Percentiles rank a stretch among this genome's conserved stretches.
These are phyloP conservation scores for Cadophora sp. DNA, from an alignment of 2,329 filamentous ascomycete genomes.

Conservation along the genomic window DNA sequence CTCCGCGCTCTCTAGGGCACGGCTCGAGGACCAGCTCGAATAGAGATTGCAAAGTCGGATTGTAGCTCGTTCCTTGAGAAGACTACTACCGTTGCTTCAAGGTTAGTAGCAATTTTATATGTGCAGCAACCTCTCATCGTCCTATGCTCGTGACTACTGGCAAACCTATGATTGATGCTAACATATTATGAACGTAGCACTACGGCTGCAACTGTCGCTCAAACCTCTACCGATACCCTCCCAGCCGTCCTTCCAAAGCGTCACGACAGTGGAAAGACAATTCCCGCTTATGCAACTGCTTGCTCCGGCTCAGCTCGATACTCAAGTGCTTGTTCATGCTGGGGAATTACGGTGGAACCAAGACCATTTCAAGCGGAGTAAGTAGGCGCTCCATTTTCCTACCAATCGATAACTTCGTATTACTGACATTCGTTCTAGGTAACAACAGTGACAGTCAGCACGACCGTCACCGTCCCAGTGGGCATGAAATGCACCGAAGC, in stretches of 20 bases:
- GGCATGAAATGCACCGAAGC: neutral
- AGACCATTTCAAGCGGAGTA: constrained; percentile 3
- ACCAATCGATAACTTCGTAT: neutral
- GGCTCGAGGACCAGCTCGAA: neutral
- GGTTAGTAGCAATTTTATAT: neutral
- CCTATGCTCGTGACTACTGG: too few species aligned
- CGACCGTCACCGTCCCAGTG: neutral
- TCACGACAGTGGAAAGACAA: neutral
- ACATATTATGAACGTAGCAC: neutral
- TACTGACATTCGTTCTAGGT: neutral
- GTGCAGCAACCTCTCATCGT: too few species aligned
- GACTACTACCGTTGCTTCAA: neutral
- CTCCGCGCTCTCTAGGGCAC: constrained; percentile 4
- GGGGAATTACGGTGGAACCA: neutral
- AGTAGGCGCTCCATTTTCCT: neutral
- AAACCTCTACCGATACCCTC: neutral
- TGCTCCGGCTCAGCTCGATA: constrained; percentile 3
- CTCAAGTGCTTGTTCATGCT: constrained; percentile 10
- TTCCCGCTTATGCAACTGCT: constrained; percentile 9
- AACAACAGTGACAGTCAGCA: neutral
- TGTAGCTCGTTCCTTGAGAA: constrained; percentile 1
- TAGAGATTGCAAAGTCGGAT: neutral
- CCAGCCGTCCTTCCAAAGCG: constrained; percentile 3
- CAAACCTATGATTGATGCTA: too few species aligned
- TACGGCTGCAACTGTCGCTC: neutral